Base-by-base conservation (phyloP, 495 filamentous ascomycete genomes). In the Astrocystis sublimbata region DNA sequence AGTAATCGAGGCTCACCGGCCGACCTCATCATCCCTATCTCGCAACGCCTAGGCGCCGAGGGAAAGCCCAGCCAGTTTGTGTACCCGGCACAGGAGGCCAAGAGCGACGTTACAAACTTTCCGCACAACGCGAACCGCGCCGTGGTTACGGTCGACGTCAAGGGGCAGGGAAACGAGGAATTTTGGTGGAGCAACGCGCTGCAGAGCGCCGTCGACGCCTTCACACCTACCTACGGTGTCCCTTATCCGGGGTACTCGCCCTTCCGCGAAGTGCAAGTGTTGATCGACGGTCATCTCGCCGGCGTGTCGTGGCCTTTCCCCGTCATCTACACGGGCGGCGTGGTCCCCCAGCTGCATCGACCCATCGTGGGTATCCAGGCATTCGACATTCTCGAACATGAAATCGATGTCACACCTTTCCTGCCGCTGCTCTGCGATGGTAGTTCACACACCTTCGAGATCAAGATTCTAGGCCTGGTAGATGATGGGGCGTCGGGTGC, bases 111-210 rank as follows among this genome's bases (percentile, higher is more conserved):
- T 50, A 26, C 30, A 0, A 50, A 61, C 52, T 76, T 91, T 33
- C 90, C 92, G 0, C 78, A 74, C 33, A 88, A 89, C 64, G 80
- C 79, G 4, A 85, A 86, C 57, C 86, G 88, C 58, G 92, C 92
- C 10, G 83, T 94, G 15, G 86, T 96, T 46, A 86, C 89, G 1
- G 81, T 97, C 2, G 87, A 89, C 0, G 89, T 91, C 19, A 91
- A 87, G 68, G 92, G 92, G 0, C 92, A 96, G 66, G 82, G 83
- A 0, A 73, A 79, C 2, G 92, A 96, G 70, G 92, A 96, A 65
- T 96, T 97, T 67, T 97, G 93, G 92, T 96, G 89, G 84, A 85
- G 83, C 23, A 96, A 96, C 71, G 88, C 92, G 2, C 81, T 89
- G 6, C 81, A 83, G 15, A 81, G 82, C 9, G 84, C 90, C 54